Evolutionary conservation across 805 yeast species (phyloP).

Genomic region (Naumovozyma dairenensis): DNA sequence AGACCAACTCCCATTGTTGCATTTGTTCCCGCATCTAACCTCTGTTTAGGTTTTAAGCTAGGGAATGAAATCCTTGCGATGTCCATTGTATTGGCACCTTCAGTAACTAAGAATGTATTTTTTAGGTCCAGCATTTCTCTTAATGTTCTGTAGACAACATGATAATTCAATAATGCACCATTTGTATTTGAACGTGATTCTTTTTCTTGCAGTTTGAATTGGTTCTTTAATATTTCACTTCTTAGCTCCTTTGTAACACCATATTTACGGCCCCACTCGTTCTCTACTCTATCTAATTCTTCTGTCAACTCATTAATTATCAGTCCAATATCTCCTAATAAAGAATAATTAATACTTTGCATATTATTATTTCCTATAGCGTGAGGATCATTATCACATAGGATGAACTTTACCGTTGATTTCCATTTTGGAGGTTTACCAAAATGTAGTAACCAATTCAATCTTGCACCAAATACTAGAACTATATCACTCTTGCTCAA

Average conservation of each 20-base stretch:
- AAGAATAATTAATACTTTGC: conserved; percentile 31
- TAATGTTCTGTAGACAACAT: conserved; percentile 43
- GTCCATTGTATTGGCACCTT: conserved; percentile 78
- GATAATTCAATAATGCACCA: conserved; percentile 35
- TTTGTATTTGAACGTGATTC: conserved; percentile 4
- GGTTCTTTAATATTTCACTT: conserved; percentile 12
- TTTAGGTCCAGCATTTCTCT: conserved; percentile 32
- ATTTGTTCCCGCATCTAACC: conserved; percentile 66
- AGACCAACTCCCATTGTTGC: conserved; percentile 73
- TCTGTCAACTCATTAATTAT: conserved; percentile 31
- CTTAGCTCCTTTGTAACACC: conserved; percentile 8
- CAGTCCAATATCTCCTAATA: conserved; percentile 46
- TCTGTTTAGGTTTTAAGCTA: conserved; percentile 38
- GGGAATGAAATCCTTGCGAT: conserved; percentile 54
- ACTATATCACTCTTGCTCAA: conserved; percentile 49
- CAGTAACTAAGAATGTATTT: conserved; percentile 41
- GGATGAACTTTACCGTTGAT: conserved; percentile 40
- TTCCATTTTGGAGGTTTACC: conserved; percentile 49
- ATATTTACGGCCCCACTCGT: conserved; percentile 3
- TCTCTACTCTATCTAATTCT: conserved; percentile 12
- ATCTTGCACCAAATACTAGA: conserved; percentile 51
- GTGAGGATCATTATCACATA: conserved; percentile 44
- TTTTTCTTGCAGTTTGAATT: conserved; percentile 22
- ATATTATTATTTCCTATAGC: conserved; percentile 41
- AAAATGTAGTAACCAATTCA: conserved; percentile 66